Evolutionary conservation across 805 yeast species (phyloP), one percentile per base, ranked within the genome.

Genomic region (Metschnikowia dekortorum): DNA sequence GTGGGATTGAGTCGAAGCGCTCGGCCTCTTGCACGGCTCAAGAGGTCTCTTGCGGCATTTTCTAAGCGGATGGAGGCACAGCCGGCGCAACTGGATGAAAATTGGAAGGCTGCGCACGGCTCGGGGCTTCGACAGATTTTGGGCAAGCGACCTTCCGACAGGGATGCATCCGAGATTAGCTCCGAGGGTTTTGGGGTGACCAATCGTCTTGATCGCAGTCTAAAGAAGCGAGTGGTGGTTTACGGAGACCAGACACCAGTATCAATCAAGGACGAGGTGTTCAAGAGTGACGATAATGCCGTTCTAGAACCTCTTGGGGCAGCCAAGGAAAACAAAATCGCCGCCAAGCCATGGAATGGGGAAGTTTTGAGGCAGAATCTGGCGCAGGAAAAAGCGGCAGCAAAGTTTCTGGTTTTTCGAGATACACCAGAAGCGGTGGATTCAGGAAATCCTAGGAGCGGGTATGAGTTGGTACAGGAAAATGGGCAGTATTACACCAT

Each of bases 311-410:
- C 83, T 0, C 64, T 80, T 1, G 69, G 68, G 8, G 64, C 87
- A 47, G 72, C 74, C 42, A 87, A 87, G 62, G 96, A 89, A 62
- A 89, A 89, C 61, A 67, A 63, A 6, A 39, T 79, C 18, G 68
- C 70, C 1, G 74, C 89, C 0, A 71, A 68, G 8, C 77, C 84
- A 0, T 83, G 92, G 87, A 70, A 68, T 11, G 90, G 92, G 0
- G 85, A 86, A 57, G 71, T 68, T 2, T 46, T 84, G n/a, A 62
- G 67, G 22, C 85, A 82, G 57, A 62, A 67, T n/a, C 37, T 36
- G n/a, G 45, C 32, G 8, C 29, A 28, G 8, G 55, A 53, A 9
- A 43, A 33, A n/a, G 32, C 37, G n/a, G 35, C 73, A 0, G 71
- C 80, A 33, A 67, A 62, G 56, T 54, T 54, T 42, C 48, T 46